Evolutionary conservation across 2,329 filamentous ascomycete species (phyloP).

Genomic region (Diplocarpon rosae): DNA sequence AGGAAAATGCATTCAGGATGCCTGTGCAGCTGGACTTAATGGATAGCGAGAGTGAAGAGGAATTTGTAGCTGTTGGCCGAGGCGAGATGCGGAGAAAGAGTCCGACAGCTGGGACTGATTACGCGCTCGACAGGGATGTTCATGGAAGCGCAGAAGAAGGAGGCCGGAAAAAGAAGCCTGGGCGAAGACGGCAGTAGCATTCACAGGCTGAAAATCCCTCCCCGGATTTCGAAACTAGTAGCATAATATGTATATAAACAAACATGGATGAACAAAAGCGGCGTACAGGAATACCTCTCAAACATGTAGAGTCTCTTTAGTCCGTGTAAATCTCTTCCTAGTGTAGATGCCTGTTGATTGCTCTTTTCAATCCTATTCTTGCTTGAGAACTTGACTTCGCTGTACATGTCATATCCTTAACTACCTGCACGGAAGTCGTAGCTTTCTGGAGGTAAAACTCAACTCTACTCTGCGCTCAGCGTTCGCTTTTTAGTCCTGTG

Average conservation of each 20-base stretch:
- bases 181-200: constrained; percentile 15
- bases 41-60: constrained; percentile 92
- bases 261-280: background rate
- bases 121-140: constrained; percentile 44
- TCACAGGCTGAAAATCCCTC: background rate
- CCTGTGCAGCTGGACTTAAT: constrained; percentile 88
- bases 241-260: background rate
- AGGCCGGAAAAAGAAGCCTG: constrained; percentile 15
- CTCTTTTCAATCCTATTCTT: too few relatives aligned
- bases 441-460: too few relatives aligned
- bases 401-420: too few relatives aligned
- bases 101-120: constrained; percentile 60
- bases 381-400: too few relatives aligned
- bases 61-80: constrained; percentile 55
- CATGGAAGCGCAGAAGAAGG: constrained; percentile 31
- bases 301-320: too few relatives aligned
- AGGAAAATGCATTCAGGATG: constrained; percentile 65
- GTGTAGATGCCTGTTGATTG: too few relatives aligned
- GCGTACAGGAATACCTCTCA: too few relatives aligned
- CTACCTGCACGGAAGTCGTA: too few relatives aligned
- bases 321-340: too few relatives aligned
- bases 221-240: background rate
- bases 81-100: constrained; percentile 85
- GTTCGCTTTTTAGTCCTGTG: too few relatives aligned
- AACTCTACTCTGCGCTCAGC: too few relatives aligned